Conservation (phyloP, 2,329 filamentous ascomycete genomes). For the Apiospora rasikravindrae region DNA sequence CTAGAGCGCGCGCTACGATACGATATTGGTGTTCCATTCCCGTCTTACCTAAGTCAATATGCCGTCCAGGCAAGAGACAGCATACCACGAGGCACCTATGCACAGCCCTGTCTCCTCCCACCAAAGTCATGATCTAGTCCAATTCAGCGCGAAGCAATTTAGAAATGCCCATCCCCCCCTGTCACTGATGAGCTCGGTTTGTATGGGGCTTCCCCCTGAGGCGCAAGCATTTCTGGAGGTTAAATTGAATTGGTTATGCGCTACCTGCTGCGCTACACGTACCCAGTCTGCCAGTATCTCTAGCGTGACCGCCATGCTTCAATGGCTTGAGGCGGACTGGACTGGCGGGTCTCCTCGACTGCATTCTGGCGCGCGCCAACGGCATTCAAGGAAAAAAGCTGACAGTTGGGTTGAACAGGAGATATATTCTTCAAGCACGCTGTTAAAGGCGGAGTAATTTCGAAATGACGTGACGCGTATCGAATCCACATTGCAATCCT, state of each 20-base stretch:
- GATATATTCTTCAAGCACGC: neutral
- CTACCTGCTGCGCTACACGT: neutral
- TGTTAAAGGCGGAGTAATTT: neutral
- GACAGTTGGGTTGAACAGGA: neutral
- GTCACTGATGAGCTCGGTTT: neutral
- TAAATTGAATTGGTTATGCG: slow-evolving; percentile 8
- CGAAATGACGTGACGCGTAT: slow-evolving; percentile 17
- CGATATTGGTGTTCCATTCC: slow-evolving; percentile 3
- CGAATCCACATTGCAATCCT: slow-evolving; percentile 6
- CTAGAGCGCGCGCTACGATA: neutral
- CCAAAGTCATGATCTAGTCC: neutral
- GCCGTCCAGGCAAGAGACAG: neutral
- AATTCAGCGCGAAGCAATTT: neutral
- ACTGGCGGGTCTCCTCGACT: neutral
- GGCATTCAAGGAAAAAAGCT: neutral
- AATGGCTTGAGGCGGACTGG: neutral
- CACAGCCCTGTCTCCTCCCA: neutral
- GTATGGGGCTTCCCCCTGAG: slow-evolving; percentile 9
- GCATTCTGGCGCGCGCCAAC: slow-evolving; percentile 8
- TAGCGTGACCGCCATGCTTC: slow-evolving; percentile 3
- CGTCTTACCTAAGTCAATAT: neutral
- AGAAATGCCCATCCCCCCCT: neutral
- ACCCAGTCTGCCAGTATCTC: neutral
- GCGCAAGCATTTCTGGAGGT: slow-evolving; percentile 3
- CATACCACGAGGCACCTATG: neutral